Conservation (phyloP, 208 protist species). For the Trypanosoma congolense region DNA sequence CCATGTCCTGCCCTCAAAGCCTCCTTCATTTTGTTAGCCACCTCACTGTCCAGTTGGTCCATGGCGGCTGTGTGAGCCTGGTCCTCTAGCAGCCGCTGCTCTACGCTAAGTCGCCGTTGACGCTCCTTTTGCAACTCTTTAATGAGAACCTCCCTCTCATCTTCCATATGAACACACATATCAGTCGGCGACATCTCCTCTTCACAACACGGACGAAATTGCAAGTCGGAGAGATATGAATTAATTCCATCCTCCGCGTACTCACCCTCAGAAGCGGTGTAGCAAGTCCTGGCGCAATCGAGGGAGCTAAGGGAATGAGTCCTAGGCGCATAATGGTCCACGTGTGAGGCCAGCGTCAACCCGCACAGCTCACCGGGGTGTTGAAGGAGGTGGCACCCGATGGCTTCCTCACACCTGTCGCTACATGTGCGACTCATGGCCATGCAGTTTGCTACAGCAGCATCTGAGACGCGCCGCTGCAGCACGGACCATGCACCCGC, state of each 20-base stretch:
- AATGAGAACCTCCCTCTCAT: slow-evolving; percentile 7
- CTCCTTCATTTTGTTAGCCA: slow-evolving; percentile 39
- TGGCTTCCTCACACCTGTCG: neutral
- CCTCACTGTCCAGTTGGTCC: slow-evolving; percentile 31
- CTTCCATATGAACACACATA: slow-evolving; percentile 1
- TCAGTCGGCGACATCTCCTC: neutral
- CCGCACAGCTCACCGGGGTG: neutral
- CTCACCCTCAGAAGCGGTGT: slow-evolving; percentile 5
- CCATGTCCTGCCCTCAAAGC: slow-evolving; percentile 47
- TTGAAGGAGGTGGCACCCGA: neutral
- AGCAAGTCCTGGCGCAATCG: neutral
- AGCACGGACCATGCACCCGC: slow-evolving; percentile 1
- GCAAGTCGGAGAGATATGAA: slow-evolving; percentile 17
- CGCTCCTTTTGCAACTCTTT: slow-evolving; percentile 43
- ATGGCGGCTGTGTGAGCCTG: slow-evolving; percentile 32
- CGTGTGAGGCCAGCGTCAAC: neutral
- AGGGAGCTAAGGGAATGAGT: neutral
- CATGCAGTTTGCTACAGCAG: neutral
- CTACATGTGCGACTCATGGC: neutral
- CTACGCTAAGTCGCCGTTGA: slow-evolving; percentile 32
- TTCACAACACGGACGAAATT: neutral
- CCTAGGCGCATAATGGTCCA: neutral
- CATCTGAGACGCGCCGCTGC: neutral
- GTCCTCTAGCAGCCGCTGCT: slow-evolving; percentile 43
- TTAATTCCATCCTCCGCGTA: slow-evolving; percentile 27